Conservation (phyloP, 2,329 filamentous ascomycete species). For the Fusarium compactum region DNA sequence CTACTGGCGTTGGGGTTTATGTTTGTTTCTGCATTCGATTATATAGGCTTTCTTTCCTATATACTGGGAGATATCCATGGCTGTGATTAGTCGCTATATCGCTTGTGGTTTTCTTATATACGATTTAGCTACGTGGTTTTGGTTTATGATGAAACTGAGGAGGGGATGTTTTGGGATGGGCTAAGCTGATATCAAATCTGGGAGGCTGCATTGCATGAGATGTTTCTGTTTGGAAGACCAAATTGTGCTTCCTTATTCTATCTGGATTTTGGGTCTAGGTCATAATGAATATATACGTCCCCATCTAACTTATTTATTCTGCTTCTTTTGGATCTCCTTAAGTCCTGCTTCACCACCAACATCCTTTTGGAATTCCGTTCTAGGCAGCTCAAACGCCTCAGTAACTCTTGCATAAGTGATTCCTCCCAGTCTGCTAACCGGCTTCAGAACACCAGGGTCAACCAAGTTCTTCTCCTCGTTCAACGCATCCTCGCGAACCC, state of each 20-base stretch:
- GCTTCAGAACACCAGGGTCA: constrained; percentile 80
- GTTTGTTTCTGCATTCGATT: constrained; percentile 11
- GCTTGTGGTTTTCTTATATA: constrained; percentile 10
- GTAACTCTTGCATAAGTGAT: constrained; percentile 83
- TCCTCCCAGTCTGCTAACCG: constrained; percentile 83
- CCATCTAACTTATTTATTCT: constrained; percentile 23
- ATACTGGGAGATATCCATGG: constrained; percentile 22
- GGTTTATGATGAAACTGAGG: constrained; percentile 12
- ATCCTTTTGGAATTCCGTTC: constrained; percentile 69
- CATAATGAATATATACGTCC: constrained; percentile 17
- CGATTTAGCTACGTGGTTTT: not conserved
- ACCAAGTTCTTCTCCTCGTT: constrained; percentile 81
- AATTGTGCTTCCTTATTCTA: constrained; percentile 8
- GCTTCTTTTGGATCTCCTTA: constrained; percentile 61
- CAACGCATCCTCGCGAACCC: constrained; percentile 89
- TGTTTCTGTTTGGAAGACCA: not conserved
- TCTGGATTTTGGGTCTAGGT: constrained; percentile 11
- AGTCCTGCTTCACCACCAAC: constrained; percentile 65
- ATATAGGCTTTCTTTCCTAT: constrained; percentile 27
- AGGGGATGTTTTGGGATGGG: not conserved
- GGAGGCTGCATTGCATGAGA: constrained; percentile 3
- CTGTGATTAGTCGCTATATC: constrained; percentile 14
- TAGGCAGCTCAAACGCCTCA: constrained; percentile 77
- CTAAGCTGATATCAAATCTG: not conserved
- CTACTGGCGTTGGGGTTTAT: constrained; percentile 15